These are phyloP conservation scores for Corchorus capsularis DNA, from an alignment of 345 rosid species.

Conservation along the genomic window DNA sequence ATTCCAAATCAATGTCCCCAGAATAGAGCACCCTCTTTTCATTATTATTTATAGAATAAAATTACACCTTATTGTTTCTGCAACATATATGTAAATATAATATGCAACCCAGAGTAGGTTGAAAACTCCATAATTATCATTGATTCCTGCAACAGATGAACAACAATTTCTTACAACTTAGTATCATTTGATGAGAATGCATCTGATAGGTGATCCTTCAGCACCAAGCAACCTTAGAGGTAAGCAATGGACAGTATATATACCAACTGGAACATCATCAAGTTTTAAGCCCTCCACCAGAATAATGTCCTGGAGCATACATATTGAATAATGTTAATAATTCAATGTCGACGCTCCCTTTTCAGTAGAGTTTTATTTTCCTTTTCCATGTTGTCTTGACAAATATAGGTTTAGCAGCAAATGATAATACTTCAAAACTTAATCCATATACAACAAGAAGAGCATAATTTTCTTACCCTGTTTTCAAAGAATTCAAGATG, in stretches of 20 bases:
- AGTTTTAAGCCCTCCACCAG: constrained; percentile 71
- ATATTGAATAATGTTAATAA: not conserved
- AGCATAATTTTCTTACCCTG: constrained; percentile 39
- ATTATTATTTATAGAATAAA: too few relatives aligned
- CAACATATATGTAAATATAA: too few relatives aligned
- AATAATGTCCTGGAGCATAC: constrained; percentile 49
- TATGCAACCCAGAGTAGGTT: not conserved
- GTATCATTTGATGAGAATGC: constrained; percentile 68
- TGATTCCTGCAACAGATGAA: not conserved
- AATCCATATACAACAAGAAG: too few relatives aligned
- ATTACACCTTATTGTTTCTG: too few relatives aligned
- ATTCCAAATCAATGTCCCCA: too few relatives aligned
- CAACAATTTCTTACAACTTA: not conserved
- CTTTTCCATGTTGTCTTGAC: not conserved
- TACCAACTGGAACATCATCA: constrained; percentile 56
- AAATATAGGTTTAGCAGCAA: not conserved
- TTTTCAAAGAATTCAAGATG: constrained; percentile 50
- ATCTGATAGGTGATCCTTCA: constrained; percentile 72
- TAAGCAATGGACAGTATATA: constrained; percentile 71
- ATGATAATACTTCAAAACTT: too few relatives aligned
- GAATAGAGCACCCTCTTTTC: too few relatives aligned
- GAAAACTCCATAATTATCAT: too few relatives aligned
- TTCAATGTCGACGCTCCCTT: not conserved
- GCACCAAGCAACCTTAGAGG: constrained; percentile 67
- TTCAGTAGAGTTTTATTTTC: not conserved